phyloP scores from a whole-genome alignment of 306 rosid genomes.

The Castanea mollissima region DNA sequence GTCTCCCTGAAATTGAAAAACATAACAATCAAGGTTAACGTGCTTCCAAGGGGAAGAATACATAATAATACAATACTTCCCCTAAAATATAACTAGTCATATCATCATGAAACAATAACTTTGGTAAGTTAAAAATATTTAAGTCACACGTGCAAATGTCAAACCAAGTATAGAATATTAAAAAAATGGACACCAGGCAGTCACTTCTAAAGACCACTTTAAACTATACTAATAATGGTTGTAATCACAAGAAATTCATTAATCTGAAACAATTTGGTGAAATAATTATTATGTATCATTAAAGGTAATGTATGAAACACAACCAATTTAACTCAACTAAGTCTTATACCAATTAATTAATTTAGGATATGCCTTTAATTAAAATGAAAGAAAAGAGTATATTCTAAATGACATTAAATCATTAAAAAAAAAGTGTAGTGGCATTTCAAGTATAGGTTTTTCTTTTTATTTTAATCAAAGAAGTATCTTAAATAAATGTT shows the following conservation, averaged over 20 bases:
- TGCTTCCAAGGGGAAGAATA: not conserved
- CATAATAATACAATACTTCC: not conserved
- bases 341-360: not conserved
- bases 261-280: not conserved
- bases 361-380: not conserved
- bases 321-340: not conserved
- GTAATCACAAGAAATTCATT: not conserved
- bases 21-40: not conserved
- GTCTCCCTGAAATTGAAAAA: slow-evolving; percentile 58
- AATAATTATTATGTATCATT: not conserved
- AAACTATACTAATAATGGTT: not conserved
- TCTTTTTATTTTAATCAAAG: too few species aligned
- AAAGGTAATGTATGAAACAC: not conserved
- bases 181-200: not conserved
- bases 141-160: not conserved
- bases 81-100: slow-evolving; percentile 8
- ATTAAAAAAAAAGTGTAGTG: too few species aligned
- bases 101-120: not conserved
- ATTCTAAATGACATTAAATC: not conserved
- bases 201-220: not conserved
- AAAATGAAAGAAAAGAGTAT: not conserved
- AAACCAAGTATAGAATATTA: too few species aligned
- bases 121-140: not conserved
- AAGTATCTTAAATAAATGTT: too few species aligned
- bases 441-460: too few species aligned